phyloP scores from a whole-genome alignment of 331 rosid genomes.

The Acacia pycnantha region DNA sequence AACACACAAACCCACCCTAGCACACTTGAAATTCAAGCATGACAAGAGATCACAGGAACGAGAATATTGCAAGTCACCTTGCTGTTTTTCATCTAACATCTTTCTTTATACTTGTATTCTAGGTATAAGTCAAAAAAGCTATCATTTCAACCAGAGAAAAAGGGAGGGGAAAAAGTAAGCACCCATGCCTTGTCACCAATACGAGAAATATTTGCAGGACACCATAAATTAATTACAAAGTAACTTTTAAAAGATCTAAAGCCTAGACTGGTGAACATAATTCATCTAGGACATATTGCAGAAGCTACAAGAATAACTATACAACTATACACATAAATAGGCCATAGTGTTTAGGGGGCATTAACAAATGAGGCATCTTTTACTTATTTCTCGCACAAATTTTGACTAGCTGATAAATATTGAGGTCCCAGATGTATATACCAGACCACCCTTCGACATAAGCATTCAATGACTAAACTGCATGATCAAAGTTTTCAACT shows the following conservation, averaged over 20 bases:
- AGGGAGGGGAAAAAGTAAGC: too few species aligned
- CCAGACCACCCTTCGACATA: background rate
- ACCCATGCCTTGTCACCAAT: too few species aligned
- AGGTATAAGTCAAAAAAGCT: background rate
- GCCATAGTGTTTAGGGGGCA: background rate
- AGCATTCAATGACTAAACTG: background rate
- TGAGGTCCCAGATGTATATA: background rate
- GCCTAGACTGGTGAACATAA: background rate
- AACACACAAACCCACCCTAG: background rate
- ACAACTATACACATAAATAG: background rate
- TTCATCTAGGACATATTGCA: too few species aligned
- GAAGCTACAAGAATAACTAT: too few species aligned
- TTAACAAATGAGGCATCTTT: background rate
- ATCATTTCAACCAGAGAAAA: background rate
- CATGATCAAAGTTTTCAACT: background rate
- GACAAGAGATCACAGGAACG: background rate
- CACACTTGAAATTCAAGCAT: background rate
- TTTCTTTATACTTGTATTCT: background rate
- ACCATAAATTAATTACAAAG: background rate
- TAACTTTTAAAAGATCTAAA: background rate
- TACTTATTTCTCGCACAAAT: background rate
- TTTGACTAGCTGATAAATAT: background rate
- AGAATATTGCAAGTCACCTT: too few species aligned
- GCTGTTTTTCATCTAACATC: background rate
- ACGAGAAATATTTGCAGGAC: background rate